phyloP scores from a whole-genome alignment of 2,329 filamentous ascomycete genomes.

The Chaetothyriales sp. region DNA sequence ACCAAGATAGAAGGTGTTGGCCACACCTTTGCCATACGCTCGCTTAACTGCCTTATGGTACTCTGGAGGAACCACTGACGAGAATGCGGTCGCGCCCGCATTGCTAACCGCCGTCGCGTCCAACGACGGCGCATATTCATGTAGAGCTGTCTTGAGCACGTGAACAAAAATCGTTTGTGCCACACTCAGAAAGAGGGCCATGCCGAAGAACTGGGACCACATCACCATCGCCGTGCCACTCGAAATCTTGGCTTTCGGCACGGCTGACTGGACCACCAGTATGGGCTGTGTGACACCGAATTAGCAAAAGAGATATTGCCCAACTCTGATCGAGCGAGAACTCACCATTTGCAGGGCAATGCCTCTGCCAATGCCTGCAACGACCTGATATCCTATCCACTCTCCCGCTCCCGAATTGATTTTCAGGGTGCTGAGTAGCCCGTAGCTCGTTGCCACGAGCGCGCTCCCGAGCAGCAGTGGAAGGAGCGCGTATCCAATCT shows the following conservation, averaged over 20 bases:
- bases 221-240: conserved; percentile 14
- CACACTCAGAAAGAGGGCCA: conserved; percentile 14
- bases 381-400: conserved; percentile 23
- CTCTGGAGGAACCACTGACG: conserved; percentile 2
- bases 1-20: conserved; percentile 10
- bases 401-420: conserved; percentile 13
- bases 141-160: conserved; percentile 6
- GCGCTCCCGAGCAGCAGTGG: conserved; percentile 20
- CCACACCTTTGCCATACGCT: conserved; percentile 14
- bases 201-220: conserved; percentile 16
- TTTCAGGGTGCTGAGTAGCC: conserved; percentile 23
- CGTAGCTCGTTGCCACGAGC: conserved; percentile 21
- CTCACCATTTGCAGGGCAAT: conserved; percentile 23
- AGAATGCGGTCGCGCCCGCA: conserved; percentile 13
- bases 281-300: conserved; percentile 5
- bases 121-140: conserved; percentile 3
- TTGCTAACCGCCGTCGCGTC: conserved; percentile 10
- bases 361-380: conserved; percentile 16
- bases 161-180: conserved; percentile 15
- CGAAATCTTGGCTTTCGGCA: conserved; percentile 12
- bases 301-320: neutral
- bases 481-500: conserved; percentile 25
- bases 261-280: conserved; percentile 14
- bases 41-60: conserved; percentile 19
- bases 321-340: neutral